Percentiles rank a stretch among this genome's conserved stretches.
Conservation (phyloP, 1,284 basidiomycete species). For the Irpex sp. region DNA sequence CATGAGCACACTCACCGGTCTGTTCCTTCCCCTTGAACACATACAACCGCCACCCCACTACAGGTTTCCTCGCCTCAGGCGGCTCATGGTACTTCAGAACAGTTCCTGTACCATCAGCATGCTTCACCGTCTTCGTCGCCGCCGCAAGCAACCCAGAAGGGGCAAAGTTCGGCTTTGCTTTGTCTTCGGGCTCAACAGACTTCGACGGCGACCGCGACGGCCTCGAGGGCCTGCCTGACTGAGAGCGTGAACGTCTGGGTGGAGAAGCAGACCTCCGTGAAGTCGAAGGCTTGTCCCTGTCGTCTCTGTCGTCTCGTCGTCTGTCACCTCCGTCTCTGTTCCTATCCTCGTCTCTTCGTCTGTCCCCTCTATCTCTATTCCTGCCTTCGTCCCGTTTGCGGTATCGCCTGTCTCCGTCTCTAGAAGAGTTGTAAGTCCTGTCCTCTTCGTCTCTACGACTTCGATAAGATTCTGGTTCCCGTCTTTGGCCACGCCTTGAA, state of each 20-base stretch:
- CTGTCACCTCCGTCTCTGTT: neutral
- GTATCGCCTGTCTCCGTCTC: neutral
- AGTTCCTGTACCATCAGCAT: conserved; percentile 73
- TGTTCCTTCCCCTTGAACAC: conserved; percentile 96
- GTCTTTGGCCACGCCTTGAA: neutral
- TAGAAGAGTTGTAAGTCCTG: neutral
- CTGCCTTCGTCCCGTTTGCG: conserved; percentile 12
- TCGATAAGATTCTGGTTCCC: neutral
- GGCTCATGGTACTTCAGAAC: conserved; percentile 99
- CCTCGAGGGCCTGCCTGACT: conserved; percentile 21
- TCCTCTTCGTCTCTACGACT: neutral
- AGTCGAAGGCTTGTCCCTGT: conserved; percentile 26
- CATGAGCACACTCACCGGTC: conserved; percentile 60
- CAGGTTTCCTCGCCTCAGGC: conserved; percentile 93
- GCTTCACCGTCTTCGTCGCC: conserved; percentile 86
- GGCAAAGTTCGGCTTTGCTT: conserved; percentile 83
- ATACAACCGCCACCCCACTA: conserved; percentile 89
- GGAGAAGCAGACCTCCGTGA: conserved; percentile 58
- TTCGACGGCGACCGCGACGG: conserved; percentile 33
- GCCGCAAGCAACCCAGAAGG: conserved; percentile 91
- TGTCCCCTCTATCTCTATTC: conserved; percentile 6
- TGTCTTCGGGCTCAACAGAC: conserved; percentile 36
- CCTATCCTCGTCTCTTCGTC: neutral
- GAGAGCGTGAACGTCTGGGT: conserved; percentile 34
- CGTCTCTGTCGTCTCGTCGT: neutral